phyloP scores from a whole-genome alignment of 2,329 filamentous ascomycete species.

The Hypoxylon sp. region DNA sequence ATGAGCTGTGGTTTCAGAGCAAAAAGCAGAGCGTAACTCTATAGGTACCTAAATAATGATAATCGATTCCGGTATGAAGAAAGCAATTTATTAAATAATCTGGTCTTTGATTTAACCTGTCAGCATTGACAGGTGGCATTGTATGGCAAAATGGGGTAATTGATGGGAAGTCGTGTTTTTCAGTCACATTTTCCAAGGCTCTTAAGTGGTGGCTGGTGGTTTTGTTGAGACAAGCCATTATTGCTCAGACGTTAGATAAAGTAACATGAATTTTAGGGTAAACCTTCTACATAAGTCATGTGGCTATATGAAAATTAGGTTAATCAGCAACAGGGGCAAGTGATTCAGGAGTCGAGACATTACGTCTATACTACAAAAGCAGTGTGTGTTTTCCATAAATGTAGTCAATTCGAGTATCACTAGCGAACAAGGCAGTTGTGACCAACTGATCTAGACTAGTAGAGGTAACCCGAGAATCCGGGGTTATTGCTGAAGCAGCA shows the following conservation, averaged over 20 bases:
- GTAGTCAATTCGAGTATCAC: background rate
- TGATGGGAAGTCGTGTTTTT: background rate
- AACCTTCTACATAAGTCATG: background rate
- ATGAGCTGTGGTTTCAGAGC: background rate
- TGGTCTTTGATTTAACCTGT: background rate
- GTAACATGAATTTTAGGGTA: background rate
- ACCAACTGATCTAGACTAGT: background rate
- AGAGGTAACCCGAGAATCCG: background rate
- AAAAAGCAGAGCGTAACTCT: background rate
- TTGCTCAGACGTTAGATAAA: background rate
- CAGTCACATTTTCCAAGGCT: background rate
- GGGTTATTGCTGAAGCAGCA: too few species aligned
- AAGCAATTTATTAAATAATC: background rate
- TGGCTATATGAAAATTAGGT: background rate
- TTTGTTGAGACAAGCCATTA: background rate
- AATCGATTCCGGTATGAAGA: conserved; percentile 6
- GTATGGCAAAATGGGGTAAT: background rate
- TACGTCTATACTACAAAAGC: background rate
- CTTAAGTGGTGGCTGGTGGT: background rate
- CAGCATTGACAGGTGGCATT: background rate
- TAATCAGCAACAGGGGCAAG: background rate
- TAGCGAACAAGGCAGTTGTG: background rate
- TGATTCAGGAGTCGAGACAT: background rate
- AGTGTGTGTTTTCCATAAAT: background rate
- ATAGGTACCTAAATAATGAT: background rate